phyloP scores from a whole-genome alignment of 768 basidiomycete species.

The Boletus pseudopeckii region DNA sequence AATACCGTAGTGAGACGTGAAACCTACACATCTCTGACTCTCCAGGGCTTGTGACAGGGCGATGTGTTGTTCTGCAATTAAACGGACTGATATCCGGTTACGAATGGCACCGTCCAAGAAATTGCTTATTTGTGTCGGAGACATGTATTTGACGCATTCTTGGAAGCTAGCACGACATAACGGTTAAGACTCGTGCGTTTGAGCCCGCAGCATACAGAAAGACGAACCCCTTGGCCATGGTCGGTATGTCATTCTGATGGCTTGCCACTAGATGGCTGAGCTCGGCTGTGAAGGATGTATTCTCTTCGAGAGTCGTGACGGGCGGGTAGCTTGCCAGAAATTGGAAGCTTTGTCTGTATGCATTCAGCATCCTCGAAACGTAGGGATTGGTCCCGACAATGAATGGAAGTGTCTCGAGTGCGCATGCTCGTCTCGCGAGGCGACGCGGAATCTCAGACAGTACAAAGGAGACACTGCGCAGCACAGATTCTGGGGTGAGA shows the following conservation, averaged over 20 bases:
- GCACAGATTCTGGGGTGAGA: conserved; percentile 62
- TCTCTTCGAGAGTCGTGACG: conserved; percentile 66
- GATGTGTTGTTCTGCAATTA: conserved; percentile 91
- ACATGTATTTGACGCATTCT: conserved; percentile 81
- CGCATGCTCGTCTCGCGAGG: conserved; percentile 69
- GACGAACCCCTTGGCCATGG: conserved; percentile 80
- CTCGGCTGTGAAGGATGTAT: conserved; percentile 60
- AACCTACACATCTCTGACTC: conserved; percentile 29
- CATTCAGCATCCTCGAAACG: conserved; percentile 64
- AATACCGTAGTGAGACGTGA: conserved; percentile 58
- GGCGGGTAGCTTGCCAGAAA: conserved; percentile 65
- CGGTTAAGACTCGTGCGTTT: not conserved
- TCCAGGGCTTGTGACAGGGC: conserved; percentile 70
- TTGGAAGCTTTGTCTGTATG: conserved; percentile 67
- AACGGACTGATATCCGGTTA: conserved; percentile 80
- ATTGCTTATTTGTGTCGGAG: conserved; percentile 69
- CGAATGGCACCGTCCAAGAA: conserved; percentile 85
- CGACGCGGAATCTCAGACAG: conserved; percentile 75
- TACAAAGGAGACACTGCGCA: conserved; percentile 71
- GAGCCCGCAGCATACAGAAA: conserved; percentile 1
- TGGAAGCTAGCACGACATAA: conserved; percentile 56
- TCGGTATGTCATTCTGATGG: conserved; percentile 86
- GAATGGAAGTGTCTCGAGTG: conserved; percentile 74
- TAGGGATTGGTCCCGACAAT: conserved; percentile 90
- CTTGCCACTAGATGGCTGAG: conserved; percentile 69